Conservation (phyloP, 2,329 filamentous ascomycete genomes). For the Endoconidiophora polonica region DNA sequence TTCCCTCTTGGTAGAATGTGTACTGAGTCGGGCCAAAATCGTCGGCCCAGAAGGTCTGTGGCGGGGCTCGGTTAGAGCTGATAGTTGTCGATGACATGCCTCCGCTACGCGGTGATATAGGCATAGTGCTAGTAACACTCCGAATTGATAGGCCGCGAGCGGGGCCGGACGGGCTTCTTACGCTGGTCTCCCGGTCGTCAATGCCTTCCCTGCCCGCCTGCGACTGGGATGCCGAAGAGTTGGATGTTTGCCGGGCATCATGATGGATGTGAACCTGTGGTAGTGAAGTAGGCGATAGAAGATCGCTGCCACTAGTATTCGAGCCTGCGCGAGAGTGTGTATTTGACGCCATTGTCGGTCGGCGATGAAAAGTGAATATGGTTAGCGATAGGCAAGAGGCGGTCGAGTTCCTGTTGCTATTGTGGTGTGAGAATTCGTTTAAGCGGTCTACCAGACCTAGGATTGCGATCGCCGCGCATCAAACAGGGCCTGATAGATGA, state of each 20-base stretch:
- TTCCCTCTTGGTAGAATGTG: constrained; percentile 8
- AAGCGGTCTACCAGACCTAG: no score
- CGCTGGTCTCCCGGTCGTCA: background rate
- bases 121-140: no score
- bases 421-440: no score
- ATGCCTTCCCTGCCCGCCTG: background rate
- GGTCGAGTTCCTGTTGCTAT: no score
- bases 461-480: no score
- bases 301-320: no score
- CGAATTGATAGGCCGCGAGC: constrained; percentile 3
- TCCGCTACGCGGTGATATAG: background rate
- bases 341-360: no score
- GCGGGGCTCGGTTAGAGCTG: background rate
- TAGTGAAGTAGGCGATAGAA: background rate
- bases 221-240: background rate
- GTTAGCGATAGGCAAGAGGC: no score
- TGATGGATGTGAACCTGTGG: background rate
- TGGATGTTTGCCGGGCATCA: background rate
- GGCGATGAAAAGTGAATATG: no score
- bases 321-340: no score
- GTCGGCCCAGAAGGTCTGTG: background rate
- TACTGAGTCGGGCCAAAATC: constrained; percentile 10
- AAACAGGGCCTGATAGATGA: no score
- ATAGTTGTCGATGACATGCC: constrained; percentile 2
- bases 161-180: background rate